Conservation (phyloP, 2,329 filamentous ascomycete genomes). For the Fusarium tanahbumbuense region DNA sequence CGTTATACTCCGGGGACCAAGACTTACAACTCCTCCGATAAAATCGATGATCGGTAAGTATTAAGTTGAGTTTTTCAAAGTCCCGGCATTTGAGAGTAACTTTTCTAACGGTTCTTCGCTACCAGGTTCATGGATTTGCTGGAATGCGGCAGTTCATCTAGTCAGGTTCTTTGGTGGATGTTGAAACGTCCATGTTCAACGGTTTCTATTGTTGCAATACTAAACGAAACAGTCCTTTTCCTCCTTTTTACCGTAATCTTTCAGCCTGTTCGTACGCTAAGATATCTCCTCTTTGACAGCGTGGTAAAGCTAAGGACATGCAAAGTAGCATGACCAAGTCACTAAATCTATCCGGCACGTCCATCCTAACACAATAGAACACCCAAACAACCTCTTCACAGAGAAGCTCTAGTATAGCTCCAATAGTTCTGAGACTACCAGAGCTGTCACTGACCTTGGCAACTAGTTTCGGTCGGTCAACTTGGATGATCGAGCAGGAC, state of each 20-base stretch:
- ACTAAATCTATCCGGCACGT: not conserved
- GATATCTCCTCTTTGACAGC: not conserved
- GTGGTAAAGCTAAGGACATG: not conserved
- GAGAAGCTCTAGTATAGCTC: not conserved
- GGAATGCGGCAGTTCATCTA: conserved; percentile 26
- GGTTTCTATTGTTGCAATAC: not conserved
- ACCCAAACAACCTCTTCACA: not conserved
- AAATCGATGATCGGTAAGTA: not conserved
- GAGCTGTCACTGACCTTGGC: not conserved
- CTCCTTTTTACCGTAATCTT: accelerated
- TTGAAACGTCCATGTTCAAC: not conserved
- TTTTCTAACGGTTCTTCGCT: conserved; percentile 11
- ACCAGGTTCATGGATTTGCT: conserved; percentile 1
- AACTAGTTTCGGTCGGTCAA: not conserved
- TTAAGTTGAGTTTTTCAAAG: not conserved
- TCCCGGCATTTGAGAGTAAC: conserved; percentile 3
- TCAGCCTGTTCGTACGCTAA: not conserved
- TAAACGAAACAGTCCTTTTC: not conserved
- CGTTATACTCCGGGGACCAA: not conserved
- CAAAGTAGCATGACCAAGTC: not conserved
- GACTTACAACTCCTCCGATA: not conserved
- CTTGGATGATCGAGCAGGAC: not conserved
- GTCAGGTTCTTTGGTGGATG: not conserved
- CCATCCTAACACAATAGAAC: not conserved
- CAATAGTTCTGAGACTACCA: no score